Percentiles rank a stretch among this genome's conserved stretches.
Conservation (phyloP, 495 filamentous ascomycete species). For the Hyaloscypha variabilis region DNA sequence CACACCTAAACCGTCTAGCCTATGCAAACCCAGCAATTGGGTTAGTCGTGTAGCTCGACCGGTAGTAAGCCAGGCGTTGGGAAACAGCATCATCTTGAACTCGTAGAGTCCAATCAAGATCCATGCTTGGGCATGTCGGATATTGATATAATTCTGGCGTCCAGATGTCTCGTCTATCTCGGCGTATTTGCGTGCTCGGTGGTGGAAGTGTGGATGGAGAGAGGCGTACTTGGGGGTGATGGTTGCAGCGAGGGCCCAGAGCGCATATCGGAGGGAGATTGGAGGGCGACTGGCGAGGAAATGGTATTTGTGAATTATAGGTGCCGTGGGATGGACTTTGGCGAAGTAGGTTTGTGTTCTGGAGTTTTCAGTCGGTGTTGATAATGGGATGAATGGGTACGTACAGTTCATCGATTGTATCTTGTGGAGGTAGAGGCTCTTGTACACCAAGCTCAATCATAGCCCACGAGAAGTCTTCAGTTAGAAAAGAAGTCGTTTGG, state of each 20-base stretch:
- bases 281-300: constrained; percentile 73
- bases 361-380: neutral
- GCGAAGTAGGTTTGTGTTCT: constrained; percentile 85
- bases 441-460: constrained; percentile 90
- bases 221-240: constrained; percentile 75
- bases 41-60: constrained; percentile 73
- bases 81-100: constrained; percentile 96
- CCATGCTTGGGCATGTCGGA: constrained; percentile 81
- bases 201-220: constrained; percentile 78
- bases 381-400: constrained; percentile 27
- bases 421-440: constrained; percentile 82
- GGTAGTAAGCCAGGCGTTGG: constrained; percentile 86
- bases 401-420: constrained; percentile 86
- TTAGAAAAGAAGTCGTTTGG: neutral
- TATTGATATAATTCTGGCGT: constrained; percentile 76
- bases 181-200: constrained; percentile 80
- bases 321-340: constrained; percentile 78
- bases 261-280: constrained; percentile 83
- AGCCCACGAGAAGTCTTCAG: constrained; percentile 67
- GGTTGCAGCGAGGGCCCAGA: constrained; percentile 85
- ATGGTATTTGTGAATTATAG: constrained; percentile 82
- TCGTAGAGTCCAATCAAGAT: constrained; percentile 78
- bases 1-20: constrained; percentile 73
- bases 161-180: constrained; percentile 89
- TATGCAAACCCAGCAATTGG: constrained; percentile 90